Conservation (phyloP, 108 stramenopile species). For the Skeletonema grethae region DNA sequence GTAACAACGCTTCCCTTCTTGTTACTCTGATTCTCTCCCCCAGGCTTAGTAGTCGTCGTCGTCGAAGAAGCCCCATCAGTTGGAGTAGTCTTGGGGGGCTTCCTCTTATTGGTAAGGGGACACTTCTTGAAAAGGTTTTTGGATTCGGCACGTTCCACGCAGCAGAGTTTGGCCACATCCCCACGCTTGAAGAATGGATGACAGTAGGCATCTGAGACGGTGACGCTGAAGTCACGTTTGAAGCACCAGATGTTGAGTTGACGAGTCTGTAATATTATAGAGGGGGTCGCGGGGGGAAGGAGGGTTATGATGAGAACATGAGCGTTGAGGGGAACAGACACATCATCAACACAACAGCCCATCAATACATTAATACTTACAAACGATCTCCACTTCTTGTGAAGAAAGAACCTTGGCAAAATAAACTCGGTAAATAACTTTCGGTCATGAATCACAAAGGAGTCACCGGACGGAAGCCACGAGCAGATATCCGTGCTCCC, state of each 20-base stretch:
- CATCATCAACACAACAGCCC: not conserved
- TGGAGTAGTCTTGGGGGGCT: not conserved
- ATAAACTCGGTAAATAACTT: conserved; percentile 2
- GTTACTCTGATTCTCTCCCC: not conserved
- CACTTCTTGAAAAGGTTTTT: conserved; percentile 1
- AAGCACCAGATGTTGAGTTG: conserved; percentile 7
- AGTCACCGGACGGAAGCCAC: not conserved
- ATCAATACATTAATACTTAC: not conserved
- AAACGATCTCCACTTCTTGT: conserved; percentile 2
- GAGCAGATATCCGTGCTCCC: not conserved
- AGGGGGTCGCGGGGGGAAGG: not conserved
- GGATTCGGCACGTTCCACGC: conserved; percentile 1
- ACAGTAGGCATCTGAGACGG: not conserved
- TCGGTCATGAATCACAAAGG: conserved; percentile 1
- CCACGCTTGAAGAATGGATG: conserved; percentile 3
- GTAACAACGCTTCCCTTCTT: not conserved
- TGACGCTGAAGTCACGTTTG: conserved; percentile 5
- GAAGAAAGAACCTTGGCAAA: not conserved
- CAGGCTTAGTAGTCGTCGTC: too few relatives aligned
- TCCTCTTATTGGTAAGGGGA: not conserved
- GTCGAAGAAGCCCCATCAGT: not conserved
- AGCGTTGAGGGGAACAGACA: not conserved
- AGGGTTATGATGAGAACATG: not conserved
- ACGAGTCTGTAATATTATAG: not conserved
- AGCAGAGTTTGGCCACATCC: not conserved